These are phyloP conservation scores for Colletotrichum truncatum DNA, from an alignment of 2,329 filamentous ascomycete genomes.

Conservation along the genomic window DNA sequence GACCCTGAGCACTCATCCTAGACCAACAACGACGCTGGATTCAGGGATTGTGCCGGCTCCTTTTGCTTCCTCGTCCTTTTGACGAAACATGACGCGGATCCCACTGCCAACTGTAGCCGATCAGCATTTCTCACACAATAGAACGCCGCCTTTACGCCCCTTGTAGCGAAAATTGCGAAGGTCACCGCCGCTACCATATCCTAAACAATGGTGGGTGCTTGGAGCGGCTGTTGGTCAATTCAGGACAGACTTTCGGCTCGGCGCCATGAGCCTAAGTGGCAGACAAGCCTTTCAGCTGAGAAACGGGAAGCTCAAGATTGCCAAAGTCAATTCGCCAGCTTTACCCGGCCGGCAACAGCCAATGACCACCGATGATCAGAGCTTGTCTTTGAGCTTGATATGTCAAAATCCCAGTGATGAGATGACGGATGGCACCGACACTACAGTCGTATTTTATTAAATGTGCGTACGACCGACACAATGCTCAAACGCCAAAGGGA, in stretches of 20 bases:
- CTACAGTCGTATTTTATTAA: conserved; percentile 1
- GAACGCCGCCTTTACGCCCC: background rate
- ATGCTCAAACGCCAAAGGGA: background rate
- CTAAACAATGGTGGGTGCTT: conserved; percentile 19
- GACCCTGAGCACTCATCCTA: background rate
- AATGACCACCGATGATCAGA: background rate
- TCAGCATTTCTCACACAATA: conserved; percentile 22
- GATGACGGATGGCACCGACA: background rate
- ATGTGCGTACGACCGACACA: background rate
- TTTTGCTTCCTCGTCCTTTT: conserved; percentile 8
- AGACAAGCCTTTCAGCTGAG: background rate
- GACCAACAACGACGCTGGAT: background rate
- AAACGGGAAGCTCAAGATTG: background rate
- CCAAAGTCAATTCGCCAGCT: conserved; percentile 22
- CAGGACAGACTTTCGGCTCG: conserved; percentile 13
- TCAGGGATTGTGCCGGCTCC: conserved; percentile 17
- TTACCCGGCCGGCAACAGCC: conserved; percentile 1
- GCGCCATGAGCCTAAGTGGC: background rate
- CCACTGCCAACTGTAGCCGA: conserved; percentile 17
- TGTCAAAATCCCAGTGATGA: background rate
- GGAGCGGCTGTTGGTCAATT: conserved; percentile 8
- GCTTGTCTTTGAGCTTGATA: conserved; percentile 27
- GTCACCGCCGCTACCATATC: background rate
- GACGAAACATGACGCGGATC: conserved; percentile 24
- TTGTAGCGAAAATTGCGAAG: background rate